Evolutionary conservation across 1,284 basidiomycete genomes (phyloP).

Genomic region (Bondarzewia mesenterica): DNA sequence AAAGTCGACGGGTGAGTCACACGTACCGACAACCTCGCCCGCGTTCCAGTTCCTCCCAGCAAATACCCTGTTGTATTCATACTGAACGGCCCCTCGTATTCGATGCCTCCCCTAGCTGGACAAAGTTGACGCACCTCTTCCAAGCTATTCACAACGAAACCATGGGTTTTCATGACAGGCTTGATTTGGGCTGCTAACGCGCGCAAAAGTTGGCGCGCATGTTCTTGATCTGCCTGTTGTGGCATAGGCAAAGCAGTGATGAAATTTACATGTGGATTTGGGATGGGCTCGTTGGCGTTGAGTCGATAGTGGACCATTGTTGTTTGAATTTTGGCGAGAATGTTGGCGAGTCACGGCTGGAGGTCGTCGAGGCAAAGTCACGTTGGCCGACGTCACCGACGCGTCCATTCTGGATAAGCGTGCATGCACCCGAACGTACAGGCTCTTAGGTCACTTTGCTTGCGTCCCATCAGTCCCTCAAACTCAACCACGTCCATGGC

Average conservation of each 20-base stretch:
- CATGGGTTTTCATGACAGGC: conserved; percentile 73
- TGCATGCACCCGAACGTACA: no score
- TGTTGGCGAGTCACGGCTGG: neutral
- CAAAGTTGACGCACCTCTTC: conserved; percentile 54
- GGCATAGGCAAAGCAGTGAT: conserved; percentile 47
- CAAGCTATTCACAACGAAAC: conserved; percentile 65
- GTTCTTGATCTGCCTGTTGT: conserved; percentile 34
- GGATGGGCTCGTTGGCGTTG: conserved; percentile 62
- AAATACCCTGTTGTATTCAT: conserved; percentile 69
- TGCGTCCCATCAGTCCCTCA: neutral
- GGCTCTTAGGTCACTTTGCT: neutral
- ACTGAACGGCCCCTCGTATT: conserved; percentile 31
- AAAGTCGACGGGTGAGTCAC: no score
- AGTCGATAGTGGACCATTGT: conserved; percentile 69
- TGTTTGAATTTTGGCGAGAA: neutral
- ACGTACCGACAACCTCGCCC: conserved; percentile 64
- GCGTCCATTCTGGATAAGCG: neutral
- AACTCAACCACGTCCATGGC: neutral
- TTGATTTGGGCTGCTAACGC: conserved; percentile 74
- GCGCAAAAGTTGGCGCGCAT: conserved; percentile 58
- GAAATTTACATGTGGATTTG: conserved; percentile 72
- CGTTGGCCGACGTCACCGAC: neutral
- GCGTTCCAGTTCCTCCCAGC: conserved; percentile 75
- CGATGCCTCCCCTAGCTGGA: neutral
- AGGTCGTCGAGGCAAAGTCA: neutral